Evolutionary conservation across 176 grass and related monocot genomes (phyloP).

Genomic region (Aegilops tauschii): DNA sequence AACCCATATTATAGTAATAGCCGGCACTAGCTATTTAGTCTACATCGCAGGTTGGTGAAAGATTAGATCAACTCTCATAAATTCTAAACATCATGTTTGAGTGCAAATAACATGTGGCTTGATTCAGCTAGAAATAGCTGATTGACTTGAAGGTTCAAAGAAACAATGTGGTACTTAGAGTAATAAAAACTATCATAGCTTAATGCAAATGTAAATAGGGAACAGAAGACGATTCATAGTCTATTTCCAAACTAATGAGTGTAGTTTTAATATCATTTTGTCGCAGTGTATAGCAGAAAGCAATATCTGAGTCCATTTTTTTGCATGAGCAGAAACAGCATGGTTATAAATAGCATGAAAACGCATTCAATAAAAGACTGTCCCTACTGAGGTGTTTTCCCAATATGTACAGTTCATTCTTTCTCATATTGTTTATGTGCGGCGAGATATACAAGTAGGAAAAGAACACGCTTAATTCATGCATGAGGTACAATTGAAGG

Average conservation of each 20-base stretch:
- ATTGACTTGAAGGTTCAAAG: background rate
- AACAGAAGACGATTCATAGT: background rate
- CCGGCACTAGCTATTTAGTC: background rate
- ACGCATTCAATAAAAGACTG: background rate
- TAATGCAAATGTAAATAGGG: slow-evolving; percentile 10
- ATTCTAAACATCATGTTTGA: background rate
- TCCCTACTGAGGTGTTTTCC: background rate
- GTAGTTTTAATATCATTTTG: background rate
- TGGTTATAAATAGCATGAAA: slow-evolving; percentile 22
- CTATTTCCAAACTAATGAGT: background rate
- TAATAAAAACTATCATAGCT: background rate
- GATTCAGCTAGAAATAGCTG: background rate
- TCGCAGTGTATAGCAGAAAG: background rate
- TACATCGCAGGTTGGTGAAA: background rate
- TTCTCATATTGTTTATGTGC: background rate
- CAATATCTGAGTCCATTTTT: background rate
- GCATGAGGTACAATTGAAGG: background rate
- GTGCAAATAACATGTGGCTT: background rate
- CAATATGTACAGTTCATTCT: background rate
- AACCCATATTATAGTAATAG: slow-evolving; percentile 10
- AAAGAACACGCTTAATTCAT: background rate
- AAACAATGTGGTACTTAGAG: background rate
- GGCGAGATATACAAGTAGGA: background rate
- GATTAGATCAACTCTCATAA: background rate
- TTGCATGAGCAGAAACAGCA: background rate